Evolutionary conservation across 2,329 filamentous ascomycete genomes (phyloP).

Genomic region (Gaeumannomyces tritici): DNA sequence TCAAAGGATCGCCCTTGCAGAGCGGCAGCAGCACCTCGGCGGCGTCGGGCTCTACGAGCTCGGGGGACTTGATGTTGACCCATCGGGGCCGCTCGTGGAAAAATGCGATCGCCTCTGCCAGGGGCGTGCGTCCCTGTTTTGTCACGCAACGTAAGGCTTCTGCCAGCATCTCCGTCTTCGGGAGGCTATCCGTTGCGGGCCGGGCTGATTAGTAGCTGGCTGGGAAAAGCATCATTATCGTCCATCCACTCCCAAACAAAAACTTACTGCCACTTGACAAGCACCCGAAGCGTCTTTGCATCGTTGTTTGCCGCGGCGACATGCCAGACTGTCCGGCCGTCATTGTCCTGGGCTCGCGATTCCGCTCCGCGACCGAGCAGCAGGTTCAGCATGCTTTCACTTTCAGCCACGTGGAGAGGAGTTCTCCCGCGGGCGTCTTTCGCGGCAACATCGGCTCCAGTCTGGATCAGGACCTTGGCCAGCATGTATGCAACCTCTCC

Average conservation of each 20-base stretch:
- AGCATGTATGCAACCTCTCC: not conserved
- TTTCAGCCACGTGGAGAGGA: not conserved
- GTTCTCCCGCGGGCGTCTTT: not conserved
- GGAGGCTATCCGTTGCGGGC: not conserved
- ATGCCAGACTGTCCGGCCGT: conserved; percentile 2
- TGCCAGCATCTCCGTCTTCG: not conserved
- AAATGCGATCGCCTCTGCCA: not conserved
- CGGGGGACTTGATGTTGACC: not conserved
- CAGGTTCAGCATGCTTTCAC: not conserved
- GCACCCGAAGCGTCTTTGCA: not conserved
- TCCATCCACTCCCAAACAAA: not conserved
- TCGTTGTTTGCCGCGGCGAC: not conserved
- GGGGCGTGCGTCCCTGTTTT: not conserved
- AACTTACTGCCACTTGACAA: not conserved
- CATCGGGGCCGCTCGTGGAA: not conserved
- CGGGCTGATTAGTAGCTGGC: not conserved
- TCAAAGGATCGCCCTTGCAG: not conserved
- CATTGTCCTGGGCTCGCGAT: not conserved
- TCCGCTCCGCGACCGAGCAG: not conserved
- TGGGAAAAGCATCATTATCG: not conserved
- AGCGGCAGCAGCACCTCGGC: not conserved
- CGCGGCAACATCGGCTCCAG: not conserved
- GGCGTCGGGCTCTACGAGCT: not conserved
- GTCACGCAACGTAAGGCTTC: not conserved
- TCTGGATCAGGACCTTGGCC: not conserved